A percentile compares a stretch with the other conserved stretches of the same genome.
These are phyloP conservation scores for Lentinus tigrinus DNA, from an alignment of 768 basidiomycete species.

Conservation along the genomic window DNA sequence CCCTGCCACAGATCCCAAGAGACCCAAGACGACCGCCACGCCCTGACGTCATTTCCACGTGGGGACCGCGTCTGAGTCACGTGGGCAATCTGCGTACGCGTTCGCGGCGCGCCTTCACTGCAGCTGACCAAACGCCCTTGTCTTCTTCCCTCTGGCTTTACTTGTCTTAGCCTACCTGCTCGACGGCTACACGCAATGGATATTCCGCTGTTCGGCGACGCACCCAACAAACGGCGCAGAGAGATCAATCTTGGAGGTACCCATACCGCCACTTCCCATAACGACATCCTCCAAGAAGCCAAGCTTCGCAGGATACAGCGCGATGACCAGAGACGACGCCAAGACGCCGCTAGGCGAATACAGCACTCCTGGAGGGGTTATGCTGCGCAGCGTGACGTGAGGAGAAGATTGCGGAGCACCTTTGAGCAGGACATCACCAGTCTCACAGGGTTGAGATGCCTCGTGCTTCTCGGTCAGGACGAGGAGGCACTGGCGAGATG, in stretches of 20 bases:
- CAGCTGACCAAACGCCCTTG: too few species aligned
- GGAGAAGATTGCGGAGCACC: slow-evolving; percentile 41
- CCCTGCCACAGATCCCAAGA: too few species aligned
- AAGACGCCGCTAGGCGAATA: slow-evolving; percentile 58
- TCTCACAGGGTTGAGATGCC: slow-evolving; percentile 59
- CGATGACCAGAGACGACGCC: slow-evolving; percentile 48
- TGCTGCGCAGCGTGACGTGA: slow-evolving; percentile 39
- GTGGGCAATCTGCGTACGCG: background rate
- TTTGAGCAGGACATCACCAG: slow-evolving; percentile 55
- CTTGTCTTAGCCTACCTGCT: too few species aligned
- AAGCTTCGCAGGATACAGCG: slow-evolving; percentile 61
- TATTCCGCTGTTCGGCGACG: slow-evolving; percentile 44
- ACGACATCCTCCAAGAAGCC: slow-evolving; percentile 60
- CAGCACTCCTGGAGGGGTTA: slow-evolving; percentile 72
- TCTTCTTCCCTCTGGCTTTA: too few species aligned
- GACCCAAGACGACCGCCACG: background rate
- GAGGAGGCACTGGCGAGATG: slow-evolving; percentile 46
- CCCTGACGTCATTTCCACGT: background rate
- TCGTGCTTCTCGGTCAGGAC: slow-evolving; percentile 59
- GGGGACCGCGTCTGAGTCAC: background rate
- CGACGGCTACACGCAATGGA: slow-evolving; percentile 3
- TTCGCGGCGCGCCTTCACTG: background rate
- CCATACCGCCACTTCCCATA: slow-evolving; percentile 47
- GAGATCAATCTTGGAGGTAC: slow-evolving; percentile 79
- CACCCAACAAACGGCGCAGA: slow-evolving; percentile 40